Percentiles rank a stretch among this genome's conserved stretches.
Evolutionary conservation across 2,329 filamentous ascomycete genomes (phyloP).

Genomic region (Pseudogymnoascus sp.): DNA sequence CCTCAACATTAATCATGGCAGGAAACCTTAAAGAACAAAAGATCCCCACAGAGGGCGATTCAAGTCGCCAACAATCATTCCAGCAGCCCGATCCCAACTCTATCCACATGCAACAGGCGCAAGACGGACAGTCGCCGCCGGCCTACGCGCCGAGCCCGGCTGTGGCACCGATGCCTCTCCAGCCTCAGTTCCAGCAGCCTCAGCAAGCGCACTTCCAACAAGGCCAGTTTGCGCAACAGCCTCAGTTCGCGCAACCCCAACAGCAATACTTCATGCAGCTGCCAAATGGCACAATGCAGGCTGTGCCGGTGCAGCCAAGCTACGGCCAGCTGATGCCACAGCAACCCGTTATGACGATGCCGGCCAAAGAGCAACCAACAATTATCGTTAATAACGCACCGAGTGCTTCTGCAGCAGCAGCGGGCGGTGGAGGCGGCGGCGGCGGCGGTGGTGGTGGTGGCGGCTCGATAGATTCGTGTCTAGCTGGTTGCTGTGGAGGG

Average conservation of each 20-base stretch:
- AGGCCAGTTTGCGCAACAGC: not conserved
- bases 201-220: not conserved
- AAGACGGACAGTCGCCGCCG: not conserved
- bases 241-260: not conserved
- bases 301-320: not conserved
- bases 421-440: not conserved
- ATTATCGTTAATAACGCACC: not conserved
- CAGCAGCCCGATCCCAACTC: not conserved
- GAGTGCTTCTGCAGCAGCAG: not conserved
- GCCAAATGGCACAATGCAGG: constrained; percentile 1
- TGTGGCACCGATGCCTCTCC: not conserved
- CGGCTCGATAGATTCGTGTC: not conserved
- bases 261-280: not conserved
- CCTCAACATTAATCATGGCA: not conserved
- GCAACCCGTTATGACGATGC: not conserved
- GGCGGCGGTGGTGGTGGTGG: not conserved
- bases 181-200: not conserved
- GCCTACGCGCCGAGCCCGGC: not conserved
- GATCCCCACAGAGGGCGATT: not conserved
- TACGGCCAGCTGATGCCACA: not conserved
- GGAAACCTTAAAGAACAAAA: not conserved
- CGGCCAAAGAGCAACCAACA: not conserved
- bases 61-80: not conserved
- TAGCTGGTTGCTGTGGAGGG: not conserved
- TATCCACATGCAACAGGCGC: not conserved